Evolutionary conservation across 768 basidiomycete species (phyloP), one percentile per base, ranked within the genome.

Genomic region (Amanita rubescens): DNA sequence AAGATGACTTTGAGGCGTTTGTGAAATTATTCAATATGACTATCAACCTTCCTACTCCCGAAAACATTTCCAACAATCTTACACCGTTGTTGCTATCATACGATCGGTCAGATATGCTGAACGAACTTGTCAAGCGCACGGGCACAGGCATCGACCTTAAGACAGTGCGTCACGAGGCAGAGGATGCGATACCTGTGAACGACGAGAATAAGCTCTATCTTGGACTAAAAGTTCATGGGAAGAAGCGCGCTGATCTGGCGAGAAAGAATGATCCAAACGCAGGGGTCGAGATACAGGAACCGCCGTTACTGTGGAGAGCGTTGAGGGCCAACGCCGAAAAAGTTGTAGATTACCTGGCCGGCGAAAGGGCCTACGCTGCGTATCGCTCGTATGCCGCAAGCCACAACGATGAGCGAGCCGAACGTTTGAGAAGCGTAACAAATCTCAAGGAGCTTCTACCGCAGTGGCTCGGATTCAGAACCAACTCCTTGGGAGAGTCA

Each of bases 221-320:
- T 15, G 82, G 83, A 0, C 69, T 85, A 35, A 76, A 75, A 50
- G 78, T 84, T 19, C 79, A 82, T 54, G 82, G 81, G n/a, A 81
- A 80, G 69, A 83, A 84, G 59, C 70, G 79, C 3, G 69, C 70
- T 12, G 80, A 82, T 58, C 68, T 82, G 7, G 77, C 77, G 0
- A 67, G 61, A 49, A 74, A 70, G 59, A 75, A 75, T 47, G 80
- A 82, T 57, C 78, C 79, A 0, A 70, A 77, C 54, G 74, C 73
- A 2, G 44, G 49, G 19, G 41, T 57, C 7, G 14, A 55, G 1
- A 55, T 3, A 35, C 53, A 32, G 52, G 42, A 27, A 33, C 42
- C 5, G 19, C 75, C 62, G 9, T 70, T 67, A 19, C 58, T 81
- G 1, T 82, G 80, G 80, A 58, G 52, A 15, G 81, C 81, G 1